Conservation (phyloP, 192 early-diverging fungal genomes). For the Piromyces sp. region DNA sequence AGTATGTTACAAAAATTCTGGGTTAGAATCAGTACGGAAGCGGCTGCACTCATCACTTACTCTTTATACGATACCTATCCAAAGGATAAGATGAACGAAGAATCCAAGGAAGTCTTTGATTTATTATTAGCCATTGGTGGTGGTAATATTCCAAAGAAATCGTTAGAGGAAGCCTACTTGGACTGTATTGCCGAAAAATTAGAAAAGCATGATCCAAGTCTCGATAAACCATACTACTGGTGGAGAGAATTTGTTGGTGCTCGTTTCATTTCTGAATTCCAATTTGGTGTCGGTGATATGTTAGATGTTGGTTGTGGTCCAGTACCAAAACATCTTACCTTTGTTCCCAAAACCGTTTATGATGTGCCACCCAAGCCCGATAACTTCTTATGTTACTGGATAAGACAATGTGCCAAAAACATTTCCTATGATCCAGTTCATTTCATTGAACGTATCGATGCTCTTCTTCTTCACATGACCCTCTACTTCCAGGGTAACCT, state of each 20-base stretch:
- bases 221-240: neutral
- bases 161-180: neutral
- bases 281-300: neutral
- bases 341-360: neutral
- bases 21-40: neutral
- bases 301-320: neutral
- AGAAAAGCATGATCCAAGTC: neutral
- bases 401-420: neutral
- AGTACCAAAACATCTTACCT: neutral
- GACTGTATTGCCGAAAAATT: neutral
- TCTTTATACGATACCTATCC: neutral
- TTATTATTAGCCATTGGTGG: neutral
- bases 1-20: neutral
- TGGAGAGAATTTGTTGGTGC: neutral
- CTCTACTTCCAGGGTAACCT: neutral
- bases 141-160: neutral
- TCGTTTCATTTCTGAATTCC: neutral
- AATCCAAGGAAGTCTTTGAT: neutral
- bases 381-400: neutral
- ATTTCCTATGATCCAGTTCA: neutral
- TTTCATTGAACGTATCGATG: neutral
- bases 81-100: neutral
- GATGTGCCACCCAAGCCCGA: neutral
- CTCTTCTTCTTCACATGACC: neutral
- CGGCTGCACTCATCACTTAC: neutral